Percentiles rank a stretch among this genome's conserved stretches.
Conservation (phyloP, 805 yeast species). For the Saccharomycopsis selenospora region DNA sequence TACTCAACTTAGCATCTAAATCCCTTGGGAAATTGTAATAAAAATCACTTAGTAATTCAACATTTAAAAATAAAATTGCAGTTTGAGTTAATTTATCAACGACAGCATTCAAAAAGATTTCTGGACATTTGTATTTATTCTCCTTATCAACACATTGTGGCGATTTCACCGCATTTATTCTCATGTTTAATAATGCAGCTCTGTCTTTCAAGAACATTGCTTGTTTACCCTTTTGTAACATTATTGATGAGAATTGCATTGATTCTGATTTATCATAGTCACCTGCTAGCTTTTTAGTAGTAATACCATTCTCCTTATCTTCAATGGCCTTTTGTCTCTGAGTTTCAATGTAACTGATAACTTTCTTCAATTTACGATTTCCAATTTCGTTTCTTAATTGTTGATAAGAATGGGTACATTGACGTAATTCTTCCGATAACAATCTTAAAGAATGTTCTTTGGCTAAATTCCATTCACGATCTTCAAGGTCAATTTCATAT, state of each 20-base stretch:
- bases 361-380: slow-evolving; percentile 74
- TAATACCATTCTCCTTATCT: too few relatives aligned
- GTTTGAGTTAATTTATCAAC: slow-evolving; percentile 88
- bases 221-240: slow-evolving; percentile 73
- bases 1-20: slow-evolving; percentile 66
- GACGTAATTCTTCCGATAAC: slow-evolving; percentile 76
- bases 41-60: slow-evolving; percentile 88
- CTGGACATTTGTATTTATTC: slow-evolving; percentile 89
- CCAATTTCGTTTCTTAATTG: slow-evolving; percentile 67
- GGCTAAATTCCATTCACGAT: slow-evolving; percentile 83
- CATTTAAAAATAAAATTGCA: slow-evolving; percentile 86
- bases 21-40: slow-evolving; percentile 95
- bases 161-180: slow-evolving; percentile 69
- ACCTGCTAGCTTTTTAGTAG: too few relatives aligned
- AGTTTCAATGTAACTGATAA: slow-evolving; percentile 54
- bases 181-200: slow-evolving; percentile 56
- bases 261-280: too few relatives aligned
- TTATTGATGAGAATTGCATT: slow-evolving; percentile 72
- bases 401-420: slow-evolving; percentile 61
- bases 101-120: slow-evolving; percentile 84
- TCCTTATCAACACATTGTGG: slow-evolving; percentile 70
- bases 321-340: slow-evolving; percentile 21
- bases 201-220: slow-evolving; percentile 77
- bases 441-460: slow-evolving; percentile 69
- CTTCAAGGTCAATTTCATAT: slow-evolving; percentile 94